Evolutionary conservation across 345 rosid genomes (phyloP).

Genomic region (Cochlearia excelsa): DNA sequence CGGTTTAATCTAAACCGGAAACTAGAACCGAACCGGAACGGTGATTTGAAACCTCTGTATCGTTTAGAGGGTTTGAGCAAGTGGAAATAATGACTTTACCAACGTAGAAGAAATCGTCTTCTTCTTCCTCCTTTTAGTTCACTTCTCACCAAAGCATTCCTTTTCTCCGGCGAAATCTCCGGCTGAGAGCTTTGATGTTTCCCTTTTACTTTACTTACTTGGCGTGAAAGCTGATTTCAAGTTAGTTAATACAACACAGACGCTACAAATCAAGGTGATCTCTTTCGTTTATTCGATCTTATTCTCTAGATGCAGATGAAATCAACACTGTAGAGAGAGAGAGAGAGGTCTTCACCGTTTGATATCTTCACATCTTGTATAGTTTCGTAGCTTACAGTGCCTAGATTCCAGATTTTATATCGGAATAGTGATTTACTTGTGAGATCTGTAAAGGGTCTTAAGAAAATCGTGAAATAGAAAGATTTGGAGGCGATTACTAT

Average conservation of each 20-base stretch:
- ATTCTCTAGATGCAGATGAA: constrained; percentile 18
- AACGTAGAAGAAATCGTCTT: background rate
- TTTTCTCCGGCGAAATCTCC: constrained; percentile 33
- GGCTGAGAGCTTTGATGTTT: constrained; percentile 19
- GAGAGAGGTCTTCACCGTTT: constrained; percentile 20
- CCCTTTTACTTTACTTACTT: constrained; percentile 21
- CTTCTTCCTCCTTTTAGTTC: constrained; percentile 5
- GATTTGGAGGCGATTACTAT: background rate
- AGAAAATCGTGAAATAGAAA: background rate
- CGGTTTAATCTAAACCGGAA: background rate
- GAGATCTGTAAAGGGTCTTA: constrained; percentile 9
- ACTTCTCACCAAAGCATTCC: constrained; percentile 23
- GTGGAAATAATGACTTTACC: constrained; percentile 20
- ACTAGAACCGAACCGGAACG: background rate
- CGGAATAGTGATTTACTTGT: constrained; percentile 6
- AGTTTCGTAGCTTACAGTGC: constrained; percentile 6
- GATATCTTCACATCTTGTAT: constrained; percentile 15
- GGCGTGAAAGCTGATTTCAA: constrained; percentile 29
- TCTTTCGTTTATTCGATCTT: constrained; percentile 14
- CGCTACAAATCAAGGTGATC: constrained; percentile 25
- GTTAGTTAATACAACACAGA: background rate
- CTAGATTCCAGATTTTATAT: background rate
- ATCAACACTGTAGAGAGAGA: constrained; percentile 4
- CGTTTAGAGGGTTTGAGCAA: background rate
- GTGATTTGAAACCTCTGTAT: background rate